Evolutionary conservation across 106 monocot species (phyloP).

Genomic region (Triglochin maritima): DNA sequence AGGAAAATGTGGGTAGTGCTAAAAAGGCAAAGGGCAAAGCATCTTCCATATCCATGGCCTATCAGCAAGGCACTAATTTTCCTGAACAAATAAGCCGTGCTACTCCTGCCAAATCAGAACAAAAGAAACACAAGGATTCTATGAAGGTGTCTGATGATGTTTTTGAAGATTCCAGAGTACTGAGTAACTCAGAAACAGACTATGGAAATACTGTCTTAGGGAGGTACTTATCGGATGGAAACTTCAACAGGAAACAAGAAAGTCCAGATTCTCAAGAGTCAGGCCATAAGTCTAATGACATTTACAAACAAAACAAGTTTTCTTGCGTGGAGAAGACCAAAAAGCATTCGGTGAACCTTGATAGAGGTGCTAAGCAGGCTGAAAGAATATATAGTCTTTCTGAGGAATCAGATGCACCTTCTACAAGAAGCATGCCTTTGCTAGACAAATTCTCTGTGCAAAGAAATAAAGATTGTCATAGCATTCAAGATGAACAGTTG

Average conservation of each 20-base stretch:
- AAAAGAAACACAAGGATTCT: constrained; percentile 15
- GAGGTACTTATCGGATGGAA: constrained; percentile 17
- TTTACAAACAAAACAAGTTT: constrained; percentile 18
- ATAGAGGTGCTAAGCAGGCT: constrained; percentile 19
- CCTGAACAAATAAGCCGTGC: constrained; percentile 2
- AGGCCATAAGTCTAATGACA: constrained; percentile 12
- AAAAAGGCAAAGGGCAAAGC: constrained; percentile 31
- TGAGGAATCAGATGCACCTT: constrained; percentile 21
- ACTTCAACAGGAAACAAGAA: constrained; percentile 5
- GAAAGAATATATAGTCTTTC: constrained; percentile 16
- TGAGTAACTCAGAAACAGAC: constrained; percentile 8
- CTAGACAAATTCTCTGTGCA: constrained; percentile 10
- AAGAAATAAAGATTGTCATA: constrained; percentile 28
- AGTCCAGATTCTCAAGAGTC: constrained; percentile 33
- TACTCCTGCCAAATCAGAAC: constrained; percentile 24
- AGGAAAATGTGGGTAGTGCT: constrained; percentile 27
- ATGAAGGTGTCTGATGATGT: constrained; percentile 8
- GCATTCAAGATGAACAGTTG: constrained; percentile 21
- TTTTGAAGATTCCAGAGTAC: constrained; percentile 8
- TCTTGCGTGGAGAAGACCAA: constrained; percentile 16
- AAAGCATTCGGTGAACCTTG: constrained; percentile 18
- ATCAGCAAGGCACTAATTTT: constrained; percentile 13
- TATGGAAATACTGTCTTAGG: constrained; percentile 8
- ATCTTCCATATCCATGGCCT: constrained; percentile 3
- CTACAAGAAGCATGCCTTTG: constrained; percentile 8